Evolutionary conservation across 352 stramenopile genomes (phyloP).

Genomic region (Phytophthora meadii): DNA sequence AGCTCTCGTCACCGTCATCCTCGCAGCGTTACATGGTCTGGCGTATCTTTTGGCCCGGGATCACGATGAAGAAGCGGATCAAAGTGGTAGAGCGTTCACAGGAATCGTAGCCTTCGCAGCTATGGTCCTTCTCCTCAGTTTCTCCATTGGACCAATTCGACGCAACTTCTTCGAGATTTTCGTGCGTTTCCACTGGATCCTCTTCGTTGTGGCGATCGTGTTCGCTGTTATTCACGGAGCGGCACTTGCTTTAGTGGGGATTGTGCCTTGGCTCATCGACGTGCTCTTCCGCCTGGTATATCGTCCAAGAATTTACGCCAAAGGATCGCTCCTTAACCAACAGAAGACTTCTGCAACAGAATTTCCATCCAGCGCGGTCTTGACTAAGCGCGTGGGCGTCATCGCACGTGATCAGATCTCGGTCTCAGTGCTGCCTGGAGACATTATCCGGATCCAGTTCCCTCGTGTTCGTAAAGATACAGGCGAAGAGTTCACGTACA

Average conservation of each 20-base stretch:
- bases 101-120: conserved; percentile 28
- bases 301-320: conserved; percentile 10
- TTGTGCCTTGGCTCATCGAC: conserved; percentile 38
- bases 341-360: conserved; percentile 5
- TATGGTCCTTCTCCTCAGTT: conserved; percentile 32
- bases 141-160: conserved; percentile 38
- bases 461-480: conserved; percentile 26
- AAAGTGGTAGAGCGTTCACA: conserved; percentile 5
- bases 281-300: conserved; percentile 39
- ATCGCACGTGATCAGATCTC: conserved; percentile 13
- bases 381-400: conserved; percentile 13
- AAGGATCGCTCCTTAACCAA: conserved; percentile 11
- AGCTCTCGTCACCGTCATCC: conserved; percentile 31
- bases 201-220: conserved; percentile 47
- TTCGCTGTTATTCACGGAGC: conserved; percentile 46
- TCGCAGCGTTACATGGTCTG: conserved; percentile 38
- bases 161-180: conserved; percentile 31
- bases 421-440: conserved; percentile 1
- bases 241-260: conserved; percentile 28
- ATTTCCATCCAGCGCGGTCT: conserved; percentile 5
- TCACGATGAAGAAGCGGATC: conserved; percentile 7
- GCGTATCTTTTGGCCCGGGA: conserved; percentile 33
- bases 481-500: conserved; percentile 34
- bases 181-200: conserved; percentile 47
- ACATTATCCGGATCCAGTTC: conserved; percentile 15